A percentile compares a stretch with the other conserved stretches of the same genome.
phyloP scores from a whole-genome alignment of 768 basidiomycete species.

The Tylopilus sp. region DNA sequence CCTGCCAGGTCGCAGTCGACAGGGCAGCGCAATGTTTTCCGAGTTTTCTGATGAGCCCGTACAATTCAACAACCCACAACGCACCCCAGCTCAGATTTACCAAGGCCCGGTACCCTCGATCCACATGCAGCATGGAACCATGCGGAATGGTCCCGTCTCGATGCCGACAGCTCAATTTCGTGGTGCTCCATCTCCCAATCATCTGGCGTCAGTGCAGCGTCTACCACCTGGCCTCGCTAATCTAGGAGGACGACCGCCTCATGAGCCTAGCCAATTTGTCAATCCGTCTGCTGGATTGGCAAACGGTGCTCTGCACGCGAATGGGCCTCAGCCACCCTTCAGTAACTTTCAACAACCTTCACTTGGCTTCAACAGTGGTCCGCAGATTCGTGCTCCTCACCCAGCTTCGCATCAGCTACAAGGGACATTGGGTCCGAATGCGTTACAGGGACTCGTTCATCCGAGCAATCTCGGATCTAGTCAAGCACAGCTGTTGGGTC shows the following conservation, averaged over 20 bases:
- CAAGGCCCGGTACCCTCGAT: constrained; percentile 44
- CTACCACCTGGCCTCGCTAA: constrained; percentile 80
- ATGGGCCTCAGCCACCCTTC: constrained; percentile 47
- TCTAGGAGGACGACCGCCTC: constrained; percentile 77
- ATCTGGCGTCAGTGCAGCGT: constrained; percentile 51
- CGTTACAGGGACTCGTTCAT: constrained; percentile 52
- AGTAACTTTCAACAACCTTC: constrained; percentile 49
- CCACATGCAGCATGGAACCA: constrained; percentile 49
- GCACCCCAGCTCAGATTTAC: constrained; percentile 57
- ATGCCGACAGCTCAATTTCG: constrained; percentile 65
- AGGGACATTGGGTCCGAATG: constrained; percentile 42
- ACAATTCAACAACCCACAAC: constrained; percentile 58
- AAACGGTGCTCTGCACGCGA: constrained; percentile 45
- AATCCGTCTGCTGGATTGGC: constrained; percentile 41
- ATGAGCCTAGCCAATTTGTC: constrained; percentile 67
- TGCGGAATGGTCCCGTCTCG: constrained; percentile 50
- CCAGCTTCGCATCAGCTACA: constrained; percentile 47
- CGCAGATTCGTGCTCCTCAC: constrained; percentile 49
- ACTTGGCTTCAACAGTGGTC: constrained; percentile 40
- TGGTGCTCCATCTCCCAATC: constrained; percentile 63
- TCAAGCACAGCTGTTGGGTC: constrained; percentile 43
- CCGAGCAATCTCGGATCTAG: constrained; percentile 51
- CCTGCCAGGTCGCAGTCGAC: constrained; percentile 59
- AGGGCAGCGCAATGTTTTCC: constrained; percentile 48
- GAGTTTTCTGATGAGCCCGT: constrained; percentile 64